Evolutionary conservation across 163 green algal genomes (phyloP).

Genomic region (Chlorella variabilis): DNA sequence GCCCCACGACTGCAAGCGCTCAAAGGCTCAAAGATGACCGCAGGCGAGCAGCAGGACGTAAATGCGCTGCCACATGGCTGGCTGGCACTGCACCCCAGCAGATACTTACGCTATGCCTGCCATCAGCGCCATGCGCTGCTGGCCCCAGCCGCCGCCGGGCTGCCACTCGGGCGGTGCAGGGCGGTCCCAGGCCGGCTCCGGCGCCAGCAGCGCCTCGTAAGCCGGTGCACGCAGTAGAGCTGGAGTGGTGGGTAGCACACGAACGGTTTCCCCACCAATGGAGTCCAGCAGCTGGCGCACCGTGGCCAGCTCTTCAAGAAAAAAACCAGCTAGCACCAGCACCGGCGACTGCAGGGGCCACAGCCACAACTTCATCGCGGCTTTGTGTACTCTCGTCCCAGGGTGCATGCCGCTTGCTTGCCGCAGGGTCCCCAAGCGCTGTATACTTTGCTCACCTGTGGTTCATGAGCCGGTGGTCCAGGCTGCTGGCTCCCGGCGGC

Average conservation of each 20-base stretch:
- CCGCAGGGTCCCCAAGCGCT: too few species aligned
- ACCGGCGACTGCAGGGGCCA: neutral
- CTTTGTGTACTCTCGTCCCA: too few species aligned
- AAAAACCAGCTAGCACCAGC: constrained; percentile 44
- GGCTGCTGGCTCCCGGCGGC: too few species aligned
- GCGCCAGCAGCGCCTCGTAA: neutral
- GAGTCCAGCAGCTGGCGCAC: constrained; percentile 38
- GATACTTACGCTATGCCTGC: constrained; percentile 28
- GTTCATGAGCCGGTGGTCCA: too few species aligned
- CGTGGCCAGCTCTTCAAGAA: constrained; percentile 30
- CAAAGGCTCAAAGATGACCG: too few species aligned
- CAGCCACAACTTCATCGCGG: too few species aligned
- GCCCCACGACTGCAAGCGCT: too few species aligned
- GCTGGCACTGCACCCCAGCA: neutral
- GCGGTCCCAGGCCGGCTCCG: constrained; percentile 29
- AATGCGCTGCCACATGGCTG: too few species aligned
- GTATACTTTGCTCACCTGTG: too few species aligned
- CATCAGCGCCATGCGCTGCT: constrained; percentile 37
- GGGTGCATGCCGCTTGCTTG: too few species aligned
- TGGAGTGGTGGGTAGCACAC: constrained; percentile 22
- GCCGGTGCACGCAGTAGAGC: neutral
- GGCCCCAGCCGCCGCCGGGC: constrained; percentile 45
- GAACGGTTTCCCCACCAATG: neutral
- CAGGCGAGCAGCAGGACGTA: too few species aligned
- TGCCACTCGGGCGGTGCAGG: constrained; percentile 20